Conservation (phyloP, 1,139 yeast species). For the Blastobotrys aristatus region DNA sequence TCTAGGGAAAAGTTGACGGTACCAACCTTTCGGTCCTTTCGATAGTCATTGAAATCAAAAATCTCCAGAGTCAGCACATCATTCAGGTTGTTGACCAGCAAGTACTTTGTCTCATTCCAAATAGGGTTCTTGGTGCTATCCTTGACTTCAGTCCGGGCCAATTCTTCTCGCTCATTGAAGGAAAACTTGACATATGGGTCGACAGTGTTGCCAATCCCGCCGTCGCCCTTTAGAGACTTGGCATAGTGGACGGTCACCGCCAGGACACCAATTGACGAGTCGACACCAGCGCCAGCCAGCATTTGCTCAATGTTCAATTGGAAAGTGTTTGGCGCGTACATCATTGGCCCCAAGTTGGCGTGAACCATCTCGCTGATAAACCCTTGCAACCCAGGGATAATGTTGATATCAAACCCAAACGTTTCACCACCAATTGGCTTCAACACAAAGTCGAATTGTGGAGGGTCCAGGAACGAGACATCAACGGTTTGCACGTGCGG, state of each 20-base stretch:
- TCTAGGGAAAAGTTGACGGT: slow-evolving; percentile 71
- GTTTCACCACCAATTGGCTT: slow-evolving; percentile 70
- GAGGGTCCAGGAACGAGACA: slow-evolving; percentile 77
- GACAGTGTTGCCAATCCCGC: slow-evolving; percentile 65
- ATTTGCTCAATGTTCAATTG: slow-evolving; percentile 89
- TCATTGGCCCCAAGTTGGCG: slow-evolving; percentile 81
- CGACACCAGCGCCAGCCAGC: slow-evolving; percentile 74
- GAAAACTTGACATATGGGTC: slow-evolving; percentile 80
- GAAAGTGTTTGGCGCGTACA: slow-evolving; percentile 84
- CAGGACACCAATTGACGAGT: slow-evolving; percentile 82
- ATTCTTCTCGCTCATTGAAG: slow-evolving; percentile 42
- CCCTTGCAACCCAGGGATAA: slow-evolving; percentile 79
- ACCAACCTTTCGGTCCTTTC: slow-evolving; percentile 82
- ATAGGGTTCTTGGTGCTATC: slow-evolving; percentile 63
- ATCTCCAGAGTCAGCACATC: slow-evolving; percentile 73
- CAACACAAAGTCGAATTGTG: slow-evolving; percentile 76
- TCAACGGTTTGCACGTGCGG: slow-evolving; percentile 92
- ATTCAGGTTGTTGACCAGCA: slow-evolving; percentile 68
- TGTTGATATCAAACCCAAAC: slow-evolving; percentile 81
- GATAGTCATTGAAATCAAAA: slow-evolving; percentile 67
- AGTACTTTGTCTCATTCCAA: slow-evolving; percentile 75
- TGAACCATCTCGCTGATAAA: slow-evolving; percentile 79
- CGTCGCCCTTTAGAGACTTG: slow-evolving; percentile 60
- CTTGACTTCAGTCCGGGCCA: slow-evolving; percentile 64
- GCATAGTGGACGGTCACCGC: slow-evolving; percentile 66